Evolutionary conservation across 1,139 yeast genomes (phyloP).

Genomic region (Geotrichum cucujoidarum): DNA sequence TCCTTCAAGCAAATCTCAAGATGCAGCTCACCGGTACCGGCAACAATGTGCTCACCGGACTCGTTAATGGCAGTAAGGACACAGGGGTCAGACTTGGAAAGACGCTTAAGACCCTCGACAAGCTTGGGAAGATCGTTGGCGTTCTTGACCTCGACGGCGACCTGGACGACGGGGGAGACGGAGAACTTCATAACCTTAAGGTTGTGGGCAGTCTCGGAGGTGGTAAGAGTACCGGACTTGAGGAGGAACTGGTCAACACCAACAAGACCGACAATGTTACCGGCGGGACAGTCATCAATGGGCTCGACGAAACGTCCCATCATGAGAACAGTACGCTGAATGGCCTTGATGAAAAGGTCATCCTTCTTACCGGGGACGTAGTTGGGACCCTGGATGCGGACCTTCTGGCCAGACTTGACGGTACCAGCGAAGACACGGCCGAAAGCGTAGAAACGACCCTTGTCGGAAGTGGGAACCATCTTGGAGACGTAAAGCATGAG

Average conservation of each 20-base stretch:
- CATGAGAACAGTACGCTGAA: conserved; percentile 99
- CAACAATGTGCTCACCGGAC: conserved; percentile 99
- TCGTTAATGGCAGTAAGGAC: conserved; percentile 81
- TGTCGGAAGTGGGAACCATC: conserved; percentile 99
- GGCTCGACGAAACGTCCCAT: conserved; percentile 99
- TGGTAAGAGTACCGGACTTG: conserved; percentile 98
- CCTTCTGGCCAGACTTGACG: conserved; percentile 97
- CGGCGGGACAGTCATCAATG: conserved; percentile 99
- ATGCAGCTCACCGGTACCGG: conserved; percentile 99
- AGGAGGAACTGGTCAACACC: conserved; percentile 99
- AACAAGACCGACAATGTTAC: conserved; percentile 99
- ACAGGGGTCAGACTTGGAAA: conserved; percentile 99
- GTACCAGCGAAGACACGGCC: conserved; percentile 99
- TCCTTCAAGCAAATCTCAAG: conserved; percentile 96
- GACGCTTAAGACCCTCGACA: conserved; percentile 99
- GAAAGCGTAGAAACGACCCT: conserved; percentile 99
- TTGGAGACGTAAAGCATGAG: conserved; percentile 99
- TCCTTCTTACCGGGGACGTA: conserved; percentile 97
- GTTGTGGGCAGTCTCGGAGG: conserved; percentile 96
- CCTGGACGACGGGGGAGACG: conserved; percentile 99
- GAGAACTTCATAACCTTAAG: conserved; percentile 99
- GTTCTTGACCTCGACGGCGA: conserved; percentile 99
- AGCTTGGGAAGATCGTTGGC: conserved; percentile 99
- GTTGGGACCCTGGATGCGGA: conserved; percentile 99
- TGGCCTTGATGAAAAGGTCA: conserved; percentile 92